Evolutionary conservation across 257 asterid species (phyloP).

Genomic region (Knoxia roxburghii): DNA sequence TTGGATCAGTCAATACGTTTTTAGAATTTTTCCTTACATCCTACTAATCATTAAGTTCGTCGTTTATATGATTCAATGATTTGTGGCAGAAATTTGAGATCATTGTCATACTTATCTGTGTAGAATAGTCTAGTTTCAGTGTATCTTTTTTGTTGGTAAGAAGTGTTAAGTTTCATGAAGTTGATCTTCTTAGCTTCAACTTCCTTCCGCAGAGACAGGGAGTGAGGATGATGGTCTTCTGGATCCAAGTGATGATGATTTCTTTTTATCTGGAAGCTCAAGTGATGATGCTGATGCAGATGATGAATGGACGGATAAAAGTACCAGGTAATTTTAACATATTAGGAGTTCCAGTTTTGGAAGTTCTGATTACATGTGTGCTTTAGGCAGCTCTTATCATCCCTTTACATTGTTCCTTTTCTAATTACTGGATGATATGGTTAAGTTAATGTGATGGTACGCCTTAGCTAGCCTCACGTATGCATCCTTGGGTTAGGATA

Average conservation of each 20-base stretch:
- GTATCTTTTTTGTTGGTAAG: neutral
- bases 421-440: neutral
- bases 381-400: neutral
- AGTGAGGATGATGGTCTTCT: constrained; percentile 93
- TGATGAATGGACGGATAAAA: constrained; percentile 81
- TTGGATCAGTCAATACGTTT: neutral
- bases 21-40: neutral
- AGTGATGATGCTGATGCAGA: constrained; percentile 93
- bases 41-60: neutral
- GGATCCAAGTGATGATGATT: constrained; percentile 84
- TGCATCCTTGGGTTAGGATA: neutral
- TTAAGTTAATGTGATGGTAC: neutral
- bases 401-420: neutral
- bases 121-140: neutral
- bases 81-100: neutral
- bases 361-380: too few relatives aligned
- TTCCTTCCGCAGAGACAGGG: constrained; percentile 72
- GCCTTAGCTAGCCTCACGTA: neutral
- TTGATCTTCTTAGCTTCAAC: constrained; percentile 16
- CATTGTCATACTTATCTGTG: neutral
- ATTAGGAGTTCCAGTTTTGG: neutral
- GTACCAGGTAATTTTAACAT: constrained; percentile 53
- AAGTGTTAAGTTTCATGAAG: neutral
- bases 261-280: constrained; percentile 81
- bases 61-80: neutral